phyloP scores from a whole-genome alignment of 129 eudicot genomes.

The Tagetes patula region DNA sequence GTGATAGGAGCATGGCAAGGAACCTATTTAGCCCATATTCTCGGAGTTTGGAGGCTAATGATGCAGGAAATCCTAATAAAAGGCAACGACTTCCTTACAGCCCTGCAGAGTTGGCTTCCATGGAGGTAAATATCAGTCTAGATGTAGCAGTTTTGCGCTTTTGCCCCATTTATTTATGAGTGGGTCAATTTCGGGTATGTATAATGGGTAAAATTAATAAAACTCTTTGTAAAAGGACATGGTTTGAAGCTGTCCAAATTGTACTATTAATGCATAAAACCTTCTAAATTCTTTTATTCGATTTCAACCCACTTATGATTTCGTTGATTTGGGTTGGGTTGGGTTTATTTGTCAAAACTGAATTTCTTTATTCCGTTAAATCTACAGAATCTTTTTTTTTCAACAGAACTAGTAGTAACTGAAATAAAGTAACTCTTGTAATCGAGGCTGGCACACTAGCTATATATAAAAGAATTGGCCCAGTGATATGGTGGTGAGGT shows the following conservation, averaged over 20 bases:
- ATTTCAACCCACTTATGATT: background rate
- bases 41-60: slow-evolving; percentile 50
- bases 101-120: slow-evolving; percentile 91
- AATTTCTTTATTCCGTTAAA: background rate
- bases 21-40: slow-evolving; percentile 67
- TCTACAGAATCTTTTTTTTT: background rate
- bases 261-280: background rate
- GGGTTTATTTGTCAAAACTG: background rate
- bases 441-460: background rate
- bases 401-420: background rate
- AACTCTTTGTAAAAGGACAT: background rate
- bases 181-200: background rate
- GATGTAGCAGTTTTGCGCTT: background rate
- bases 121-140: slow-evolving; percentile 59
- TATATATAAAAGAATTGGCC: background rate
- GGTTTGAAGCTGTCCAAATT: background rate
- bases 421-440: background rate
- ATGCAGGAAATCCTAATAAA: slow-evolving; percentile 60
- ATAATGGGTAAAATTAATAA: background rate
- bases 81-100: slow-evolving; percentile 88
- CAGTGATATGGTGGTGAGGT: background rate
- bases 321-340: background rate
- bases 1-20: slow-evolving; percentile 65
- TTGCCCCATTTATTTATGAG: background rate
- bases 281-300: background rate